A percentile compares a stretch with the other conserved stretches of the same genome.
Evolutionary conservation across 768 basidiomycete species (phyloP).

Genomic region (Coprinopsis cinerea): DNA sequence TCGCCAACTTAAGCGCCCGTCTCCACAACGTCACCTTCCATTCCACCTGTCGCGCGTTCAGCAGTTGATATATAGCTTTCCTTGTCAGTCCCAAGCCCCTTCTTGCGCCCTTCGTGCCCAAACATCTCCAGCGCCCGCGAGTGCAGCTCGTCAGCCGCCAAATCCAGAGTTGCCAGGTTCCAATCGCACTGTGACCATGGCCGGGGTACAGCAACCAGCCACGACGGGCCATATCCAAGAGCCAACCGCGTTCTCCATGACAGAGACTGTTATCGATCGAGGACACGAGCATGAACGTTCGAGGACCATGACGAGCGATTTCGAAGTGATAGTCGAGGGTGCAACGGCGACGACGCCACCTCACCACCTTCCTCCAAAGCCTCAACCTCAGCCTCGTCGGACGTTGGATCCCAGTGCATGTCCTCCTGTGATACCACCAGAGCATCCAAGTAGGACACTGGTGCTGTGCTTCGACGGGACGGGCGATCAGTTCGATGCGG

Average conservation of each 20-base stretch:
- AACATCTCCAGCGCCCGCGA: no score
- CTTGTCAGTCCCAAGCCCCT: no score
- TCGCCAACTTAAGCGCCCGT: no score
- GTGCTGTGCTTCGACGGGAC: conserved; percentile 56
- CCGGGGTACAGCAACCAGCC: no score
- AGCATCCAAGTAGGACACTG: conserved; percentile 35
- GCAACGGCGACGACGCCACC: conserved; percentile 3
- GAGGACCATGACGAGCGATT: conserved; percentile 5
- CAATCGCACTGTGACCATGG: no score
- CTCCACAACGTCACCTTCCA: no score
- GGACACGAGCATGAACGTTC: not conserved
- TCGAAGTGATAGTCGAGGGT: not conserved
- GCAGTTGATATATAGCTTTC: no score
- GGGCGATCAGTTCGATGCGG: conserved; percentile 44
- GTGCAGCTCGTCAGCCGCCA: no score
- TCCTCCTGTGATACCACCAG: conserved; percentile 29
- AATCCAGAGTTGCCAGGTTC: no score
- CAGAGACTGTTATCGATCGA: conserved; percentile 14
- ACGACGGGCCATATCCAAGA: conserved; percentile 18
- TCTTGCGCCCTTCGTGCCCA: no score
- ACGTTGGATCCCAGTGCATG: conserved; percentile 18
- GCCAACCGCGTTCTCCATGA: conserved; percentile 15
- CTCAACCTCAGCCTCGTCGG: not conserved
- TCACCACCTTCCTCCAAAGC: conserved; percentile 1
- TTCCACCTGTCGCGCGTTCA: no score